These are phyloP conservation scores for Suillus discolor DNA, from an alignment of 768 basidiomycete genomes.

Conservation along the genomic window DNA sequence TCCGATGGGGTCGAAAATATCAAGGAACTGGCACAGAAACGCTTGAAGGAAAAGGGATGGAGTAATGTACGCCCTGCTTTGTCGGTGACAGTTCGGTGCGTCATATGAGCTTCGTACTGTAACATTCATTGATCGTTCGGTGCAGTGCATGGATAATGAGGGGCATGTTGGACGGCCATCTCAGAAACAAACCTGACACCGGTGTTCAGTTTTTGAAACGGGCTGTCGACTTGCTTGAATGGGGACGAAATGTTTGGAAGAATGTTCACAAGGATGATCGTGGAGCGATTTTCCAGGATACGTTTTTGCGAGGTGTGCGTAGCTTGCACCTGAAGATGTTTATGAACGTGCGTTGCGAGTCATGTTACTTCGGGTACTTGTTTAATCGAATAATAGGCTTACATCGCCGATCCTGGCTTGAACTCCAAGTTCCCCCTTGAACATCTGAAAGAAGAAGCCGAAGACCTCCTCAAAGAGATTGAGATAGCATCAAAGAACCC, in stretches of 20 bases:
- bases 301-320: slow-evolving; percentile 17
- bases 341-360: background rate
- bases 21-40: slow-evolving; percentile 22
- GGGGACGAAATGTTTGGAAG: slow-evolving; percentile 18
- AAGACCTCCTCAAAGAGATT: slow-evolving; percentile 18
- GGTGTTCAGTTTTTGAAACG: slow-evolving; percentile 15
- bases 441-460: slow-evolving; percentile 21
- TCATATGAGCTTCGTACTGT: background rate
- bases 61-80: slow-evolving; percentile 34
- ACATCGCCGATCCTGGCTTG: background rate
- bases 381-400: slow-evolving; percentile 5
- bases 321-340: slow-evolving; percentile 7
- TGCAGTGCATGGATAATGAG: slow-evolving; percentile 25
- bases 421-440: slow-evolving; percentile 15
- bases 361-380: background rate
- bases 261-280: slow-evolving; percentile 18
- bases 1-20: slow-evolving; percentile 16
- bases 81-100: slow-evolving; percentile 40
- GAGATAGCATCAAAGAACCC: background rate
- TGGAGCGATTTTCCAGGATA: slow-evolving; percentile 22
- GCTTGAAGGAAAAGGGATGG: slow-evolving; percentile 28
- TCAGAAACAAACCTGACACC: background rate
- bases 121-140: background rate
- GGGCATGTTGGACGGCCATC: slow-evolving; percentile 11
- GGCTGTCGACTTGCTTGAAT: slow-evolving; percentile 18